These are phyloP conservation scores for Jacaranda copaia DNA, from an alignment of 257 asterid species.

Conservation along the genomic window DNA sequence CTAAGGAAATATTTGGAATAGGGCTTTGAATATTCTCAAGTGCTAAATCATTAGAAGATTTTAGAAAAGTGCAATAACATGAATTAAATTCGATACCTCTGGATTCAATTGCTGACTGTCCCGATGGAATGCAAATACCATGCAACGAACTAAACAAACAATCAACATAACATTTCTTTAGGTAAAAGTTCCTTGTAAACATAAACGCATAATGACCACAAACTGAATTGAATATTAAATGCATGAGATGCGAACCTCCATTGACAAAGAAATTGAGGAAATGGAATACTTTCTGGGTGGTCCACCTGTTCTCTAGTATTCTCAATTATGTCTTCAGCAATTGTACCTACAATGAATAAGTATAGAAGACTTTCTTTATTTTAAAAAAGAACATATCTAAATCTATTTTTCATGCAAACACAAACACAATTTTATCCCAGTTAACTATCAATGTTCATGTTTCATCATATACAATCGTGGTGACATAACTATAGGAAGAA, in stretches of 20 bases:
- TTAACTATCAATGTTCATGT: no score
- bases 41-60: background rate
- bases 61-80: background rate
- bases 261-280: slow-evolving; percentile 95
- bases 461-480: slow-evolving; percentile 11
- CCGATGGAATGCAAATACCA: slow-evolving; percentile 77
- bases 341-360: slow-evolving; percentile 65
- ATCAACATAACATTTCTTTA: slow-evolving; percentile 7
- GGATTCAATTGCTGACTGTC: slow-evolving; percentile 77
- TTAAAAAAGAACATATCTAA: background rate
- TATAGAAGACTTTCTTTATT: background rate
- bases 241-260: slow-evolving; percentile 63
- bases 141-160: slow-evolving; percentile 70
- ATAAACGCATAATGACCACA: slow-evolving; percentile 8
- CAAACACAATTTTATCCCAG: background rate
- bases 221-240: background rate
- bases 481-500: no score
- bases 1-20: no score
- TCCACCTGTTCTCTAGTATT: slow-evolving; percentile 98
- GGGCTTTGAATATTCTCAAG: no score
- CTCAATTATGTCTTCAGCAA: slow-evolving; percentile 86
- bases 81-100: slow-evolving; percentile 60
- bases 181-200: background rate
- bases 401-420: slow-evolving; percentile 1
- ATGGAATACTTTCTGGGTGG: slow-evolving; percentile 98